Evolutionary conservation across 2,329 filamentous ascomycete genomes (phyloP).

Genomic region (Trichoderma sp.): DNA sequence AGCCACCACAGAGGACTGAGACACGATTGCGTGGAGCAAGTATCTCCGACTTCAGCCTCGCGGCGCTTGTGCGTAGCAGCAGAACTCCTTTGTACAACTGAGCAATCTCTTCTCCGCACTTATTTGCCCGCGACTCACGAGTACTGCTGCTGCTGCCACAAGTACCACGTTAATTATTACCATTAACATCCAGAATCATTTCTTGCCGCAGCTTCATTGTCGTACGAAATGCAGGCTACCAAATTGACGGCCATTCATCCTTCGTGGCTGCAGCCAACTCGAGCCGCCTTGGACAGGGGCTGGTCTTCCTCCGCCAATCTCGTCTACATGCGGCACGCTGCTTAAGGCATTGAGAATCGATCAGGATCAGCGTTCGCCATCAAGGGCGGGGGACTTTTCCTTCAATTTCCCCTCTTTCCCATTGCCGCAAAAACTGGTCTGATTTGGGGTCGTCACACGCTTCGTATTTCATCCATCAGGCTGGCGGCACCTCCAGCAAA

Average conservation of each 20-base stretch:
- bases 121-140: not conserved
- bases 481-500: not conserved
- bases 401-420: not conserved
- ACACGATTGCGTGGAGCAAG: conserved; percentile 2
- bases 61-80: not conserved
- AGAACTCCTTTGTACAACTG: not conserved
- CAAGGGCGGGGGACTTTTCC: not conserved
- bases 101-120: not conserved
- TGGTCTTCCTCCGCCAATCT: not conserved
- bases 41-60: not conserved
- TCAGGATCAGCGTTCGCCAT: conserved; percentile 11
- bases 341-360: not conserved
- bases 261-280: conserved; percentile 1
- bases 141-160: no score
- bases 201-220: not conserved
- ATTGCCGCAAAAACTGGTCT: not conserved
- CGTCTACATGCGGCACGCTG: conserved; percentile 3
- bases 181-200: not conserved
- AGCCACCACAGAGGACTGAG: not conserved
- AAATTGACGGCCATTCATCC: not conserved
- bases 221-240: conserved; percentile 7
- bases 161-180: no score
- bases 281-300: not conserved
- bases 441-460: conserved; percentile 4
- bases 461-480: conserved; percentile 3